phyloP scores from a whole-genome alignment of 352 stramenopile species.

The Peronosclerospora sorghi region DNA sequence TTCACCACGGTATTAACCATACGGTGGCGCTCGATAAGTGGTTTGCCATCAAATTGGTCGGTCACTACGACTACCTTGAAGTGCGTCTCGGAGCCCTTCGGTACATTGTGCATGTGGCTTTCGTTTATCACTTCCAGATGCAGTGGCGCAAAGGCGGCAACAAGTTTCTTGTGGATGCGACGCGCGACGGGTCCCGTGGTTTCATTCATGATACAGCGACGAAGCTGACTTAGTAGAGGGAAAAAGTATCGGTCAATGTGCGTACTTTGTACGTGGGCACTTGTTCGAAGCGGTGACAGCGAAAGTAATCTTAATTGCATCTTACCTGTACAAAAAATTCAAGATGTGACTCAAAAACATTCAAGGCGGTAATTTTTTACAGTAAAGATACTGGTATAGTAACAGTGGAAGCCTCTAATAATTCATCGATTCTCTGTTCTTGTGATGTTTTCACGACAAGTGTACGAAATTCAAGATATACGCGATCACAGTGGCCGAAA shows the following conservation, averaged over 20 bases:
- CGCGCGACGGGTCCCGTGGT: constrained; percentile 33
- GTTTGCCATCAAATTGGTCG: constrained; percentile 82
- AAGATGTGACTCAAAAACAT: too few relatives aligned
- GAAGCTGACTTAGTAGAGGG: constrained; percentile 1
- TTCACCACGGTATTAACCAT: constrained; percentile 85
- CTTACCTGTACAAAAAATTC: too few relatives aligned
- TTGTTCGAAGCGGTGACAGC: neutral
- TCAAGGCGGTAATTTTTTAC: too few relatives aligned
- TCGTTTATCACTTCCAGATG: constrained; percentile 90
- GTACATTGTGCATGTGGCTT: constrained; percentile 93
- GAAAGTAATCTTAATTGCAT: too few relatives aligned
- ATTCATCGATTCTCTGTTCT: too few relatives aligned
- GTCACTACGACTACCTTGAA: constrained; percentile 94
- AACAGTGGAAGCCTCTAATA: too few relatives aligned
- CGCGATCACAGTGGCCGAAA: too few relatives aligned
- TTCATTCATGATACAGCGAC: constrained; percentile 24
- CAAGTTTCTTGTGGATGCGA: constrained; percentile 61
- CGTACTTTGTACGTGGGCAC: too few relatives aligned
- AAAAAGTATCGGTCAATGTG: too few relatives aligned
- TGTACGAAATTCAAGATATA: too few relatives aligned
- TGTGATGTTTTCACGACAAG: too few relatives aligned
- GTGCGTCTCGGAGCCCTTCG: constrained; percentile 89
- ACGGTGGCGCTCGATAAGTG: constrained; percentile 84
- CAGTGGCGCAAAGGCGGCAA: constrained; percentile 38
- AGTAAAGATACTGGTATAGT: too few relatives aligned